These are phyloP conservation scores for Coemansia aciculifera DNA, from an alignment of 192 early-diverging fungal genomes.

Conservation along the genomic window DNA sequence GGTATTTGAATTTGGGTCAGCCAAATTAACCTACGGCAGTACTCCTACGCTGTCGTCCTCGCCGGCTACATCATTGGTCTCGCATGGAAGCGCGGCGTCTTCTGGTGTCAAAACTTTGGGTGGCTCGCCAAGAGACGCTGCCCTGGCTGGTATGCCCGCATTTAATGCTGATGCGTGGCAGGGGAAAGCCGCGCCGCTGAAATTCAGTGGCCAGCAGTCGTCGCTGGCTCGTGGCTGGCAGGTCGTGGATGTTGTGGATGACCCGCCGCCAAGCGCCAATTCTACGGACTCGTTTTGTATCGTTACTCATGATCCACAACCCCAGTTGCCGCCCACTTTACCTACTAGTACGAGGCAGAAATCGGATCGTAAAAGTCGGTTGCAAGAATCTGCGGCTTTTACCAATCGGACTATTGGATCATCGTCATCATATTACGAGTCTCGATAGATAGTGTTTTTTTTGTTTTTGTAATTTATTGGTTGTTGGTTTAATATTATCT, in stretches of 20 bases:
- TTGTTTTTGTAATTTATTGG: neutral
- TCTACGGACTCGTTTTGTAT: conserved; percentile 50
- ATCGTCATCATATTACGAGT: neutral
- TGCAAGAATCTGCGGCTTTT: neutral
- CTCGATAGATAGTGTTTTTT: neutral
- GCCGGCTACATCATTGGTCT: conserved; percentile 5
- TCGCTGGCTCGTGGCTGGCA: conserved; percentile 30
- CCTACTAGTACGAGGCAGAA: conserved; percentile 7
- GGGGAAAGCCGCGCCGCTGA: neutral
- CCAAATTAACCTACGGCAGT: conserved; percentile 35
- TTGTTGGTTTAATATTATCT: neutral
- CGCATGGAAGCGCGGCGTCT: neutral
- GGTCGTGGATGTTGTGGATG: conserved; percentile 14
- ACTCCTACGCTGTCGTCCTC: conserved; percentile 6
- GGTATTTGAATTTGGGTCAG: conserved; percentile 47
- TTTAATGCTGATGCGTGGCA: conserved; percentile 17
- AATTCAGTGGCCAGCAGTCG: neutral
- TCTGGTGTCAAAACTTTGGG: neutral
- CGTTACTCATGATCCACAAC: conserved; percentile 25
- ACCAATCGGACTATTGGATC: neutral
- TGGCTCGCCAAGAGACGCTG: neutral
- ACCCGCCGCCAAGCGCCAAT: conserved; percentile 25
- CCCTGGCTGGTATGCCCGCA: conserved; percentile 1
- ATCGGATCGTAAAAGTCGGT: neutral
- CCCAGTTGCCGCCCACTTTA: neutral